Evolutionary conservation across 495 filamentous ascomycete species (phyloP), one percentile per base, ranked within the genome.

Genomic region (Letharia columbiana): DNA sequence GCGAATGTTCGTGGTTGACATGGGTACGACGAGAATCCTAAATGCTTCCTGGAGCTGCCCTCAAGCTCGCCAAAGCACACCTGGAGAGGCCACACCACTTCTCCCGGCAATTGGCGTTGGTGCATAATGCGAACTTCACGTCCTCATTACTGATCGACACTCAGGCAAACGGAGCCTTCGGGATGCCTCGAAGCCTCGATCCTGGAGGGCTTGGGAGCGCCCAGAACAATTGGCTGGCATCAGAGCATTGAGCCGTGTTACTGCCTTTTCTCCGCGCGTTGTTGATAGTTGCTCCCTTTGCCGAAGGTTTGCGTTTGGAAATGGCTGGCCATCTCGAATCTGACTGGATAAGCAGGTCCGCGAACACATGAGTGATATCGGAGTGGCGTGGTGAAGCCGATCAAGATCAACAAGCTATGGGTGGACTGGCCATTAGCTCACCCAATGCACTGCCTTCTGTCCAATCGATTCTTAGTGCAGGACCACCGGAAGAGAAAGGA

Each of bases 381-480:
- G 41, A 35, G 42, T 47, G 54, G 60, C 54, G 59, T 45, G 59
- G 44, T 54, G 23, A 61, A 41, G 42, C 58, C 59, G 60, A 37
- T 66, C 35, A 52, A 54, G 58, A 66, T 66, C 58, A 66, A 40
- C 35, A 44, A 61, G 39, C 18, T 18, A 35, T 28, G 59, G 40
- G 37, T 23, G 18, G 23, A 35, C 33, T 9, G 59, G 47, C 41
- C 47, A 56, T 58, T 54, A 61, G 54, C 56, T 45, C 40, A 54
- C 52, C 41, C 49, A 61, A 54, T 58, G 11, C 67, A 40, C 61
- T 63, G 64, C 35, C 17, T 57, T 47, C 42, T 60, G 31, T 69
- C 63, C 64, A 66, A 66, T 58, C 37, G 37, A 45, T 56, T 41
- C 37, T 42, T 61, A 58, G 42, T 57, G 64, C 60, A 62, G 23